phyloP scores from a whole-genome alignment of 1,139 yeast genomes.

The Arxiozyma slooffiae region DNA sequence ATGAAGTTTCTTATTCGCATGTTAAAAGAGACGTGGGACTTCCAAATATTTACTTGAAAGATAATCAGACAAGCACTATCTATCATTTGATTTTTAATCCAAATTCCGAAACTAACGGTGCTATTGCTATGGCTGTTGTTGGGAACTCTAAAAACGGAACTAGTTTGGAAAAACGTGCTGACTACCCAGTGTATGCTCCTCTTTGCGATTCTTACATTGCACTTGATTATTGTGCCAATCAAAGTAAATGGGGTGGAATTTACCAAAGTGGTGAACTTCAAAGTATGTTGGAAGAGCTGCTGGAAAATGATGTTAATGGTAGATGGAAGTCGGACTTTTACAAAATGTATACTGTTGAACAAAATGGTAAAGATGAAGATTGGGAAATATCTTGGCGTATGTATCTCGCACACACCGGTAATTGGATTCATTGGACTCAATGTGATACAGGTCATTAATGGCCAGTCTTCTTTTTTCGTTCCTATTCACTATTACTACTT shows the following conservation, averaged over 20 bases:
- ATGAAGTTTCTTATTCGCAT: neutral
- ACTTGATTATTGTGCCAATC: constrained; percentile 2
- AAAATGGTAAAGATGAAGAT: neutral
- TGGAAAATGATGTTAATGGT: neutral
- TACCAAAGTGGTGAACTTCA: constrained; percentile 1
- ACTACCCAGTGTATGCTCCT: neutral
- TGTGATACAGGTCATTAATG: constrained; percentile 1
- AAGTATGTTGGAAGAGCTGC: neutral
- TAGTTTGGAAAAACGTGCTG: neutral
- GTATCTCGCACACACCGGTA: neutral
- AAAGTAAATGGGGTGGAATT: constrained; percentile 1
- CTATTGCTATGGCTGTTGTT: neutral
- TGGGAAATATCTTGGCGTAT: constrained; percentile 1
- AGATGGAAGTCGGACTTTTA: neutral
- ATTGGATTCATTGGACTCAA: constrained; percentile 1
- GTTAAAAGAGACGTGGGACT: neutral
- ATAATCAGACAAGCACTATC: neutral
- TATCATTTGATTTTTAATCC: constrained; percentile 1
- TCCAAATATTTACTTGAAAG: neutral
- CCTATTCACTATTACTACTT: too few species aligned
- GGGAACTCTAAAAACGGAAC: neutral
- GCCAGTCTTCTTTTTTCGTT: too few species aligned
- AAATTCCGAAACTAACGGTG: neutral
- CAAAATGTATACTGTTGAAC: constrained; percentile 1
- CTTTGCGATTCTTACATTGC: neutral